A percentile compares a stretch with the other conserved stretches of the same genome.
These are phyloP conservation scores for bread wheat (Triticum aestivum) DNA, from an alignment of 176 grass and related monocot genomes.

Conservation along the genomic window IWGSC_CS_RefSeq_v2.1 NC_057809.1:611983265-611983764, in stretches of 20 bases:
- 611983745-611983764: constrained; percentile 11
- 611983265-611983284: constrained; percentile 32
- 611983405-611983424: constrained; percentile 47
- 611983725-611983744: neutral
- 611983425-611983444: constrained; percentile 54
- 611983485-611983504: constrained; percentile 42
- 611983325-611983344: constrained; percentile 29
- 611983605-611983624: constrained; percentile 25
- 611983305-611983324: constrained; percentile 29
- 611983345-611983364: constrained; percentile 23
- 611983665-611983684: constrained; percentile 18
- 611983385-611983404: constrained; percentile 49
- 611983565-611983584: constrained; percentile 27
- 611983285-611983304: constrained; percentile 21
- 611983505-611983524: constrained; percentile 43
- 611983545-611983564: neutral
- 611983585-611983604: constrained; percentile 34
- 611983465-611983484: constrained; percentile 46
- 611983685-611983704: neutral
- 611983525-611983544: neutral
- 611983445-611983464: constrained; percentile 46
- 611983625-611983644: constrained; percentile 42
- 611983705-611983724: neutral
- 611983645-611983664: constrained; percentile 15
- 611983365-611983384: constrained; percentile 27